Evolutionary conservation across 345 rosid species (phyloP).

Genomic region (Linum usitatissimum): DNA sequence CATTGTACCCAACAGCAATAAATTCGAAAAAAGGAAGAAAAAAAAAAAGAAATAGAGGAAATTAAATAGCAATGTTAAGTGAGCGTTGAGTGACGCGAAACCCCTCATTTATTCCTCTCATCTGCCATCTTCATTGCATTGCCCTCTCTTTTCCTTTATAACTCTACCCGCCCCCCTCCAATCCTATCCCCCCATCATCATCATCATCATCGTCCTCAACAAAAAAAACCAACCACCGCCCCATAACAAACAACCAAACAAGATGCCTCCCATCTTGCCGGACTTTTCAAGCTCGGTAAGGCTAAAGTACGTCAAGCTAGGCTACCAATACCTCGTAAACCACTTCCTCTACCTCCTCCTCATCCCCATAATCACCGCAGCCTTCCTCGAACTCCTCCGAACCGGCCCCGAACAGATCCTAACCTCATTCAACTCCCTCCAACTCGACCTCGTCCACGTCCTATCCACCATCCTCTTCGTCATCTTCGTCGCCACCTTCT

Average conservation of each 20-base stretch:
- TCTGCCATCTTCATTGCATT: conserved; percentile 23
- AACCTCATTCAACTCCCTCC: conserved; percentile 18
- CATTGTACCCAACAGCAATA: too few relatives aligned
- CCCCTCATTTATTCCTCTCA: conserved; percentile 22
- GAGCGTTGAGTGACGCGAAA: conserved; percentile 22
- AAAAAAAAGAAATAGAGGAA: background rate
- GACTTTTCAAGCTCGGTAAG: conserved; percentile 19
- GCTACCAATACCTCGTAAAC: conserved; percentile 22
- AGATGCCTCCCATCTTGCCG: conserved; percentile 18
- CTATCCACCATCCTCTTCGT: conserved; percentile 15
- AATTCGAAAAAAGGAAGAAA: too few relatives aligned
- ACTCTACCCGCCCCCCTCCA: background rate
- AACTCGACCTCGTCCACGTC: conserved; percentile 16
- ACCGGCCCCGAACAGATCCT: conserved; percentile 17
- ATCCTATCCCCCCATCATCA: background rate
- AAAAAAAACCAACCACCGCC: background rate
- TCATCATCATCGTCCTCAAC: background rate
- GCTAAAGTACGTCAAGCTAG: conserved; percentile 21
- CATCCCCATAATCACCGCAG: conserved; percentile 14
- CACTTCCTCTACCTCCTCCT: conserved; percentile 20
- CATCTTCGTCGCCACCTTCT: conserved; percentile 14
- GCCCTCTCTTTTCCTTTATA: background rate
- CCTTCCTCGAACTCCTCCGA: conserved; percentile 13
- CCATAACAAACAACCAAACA: background rate
- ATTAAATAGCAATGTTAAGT: conserved; percentile 11